Conservation (phyloP, 352 stramenopile genomes). For the Phytophthora melonis region DNA sequence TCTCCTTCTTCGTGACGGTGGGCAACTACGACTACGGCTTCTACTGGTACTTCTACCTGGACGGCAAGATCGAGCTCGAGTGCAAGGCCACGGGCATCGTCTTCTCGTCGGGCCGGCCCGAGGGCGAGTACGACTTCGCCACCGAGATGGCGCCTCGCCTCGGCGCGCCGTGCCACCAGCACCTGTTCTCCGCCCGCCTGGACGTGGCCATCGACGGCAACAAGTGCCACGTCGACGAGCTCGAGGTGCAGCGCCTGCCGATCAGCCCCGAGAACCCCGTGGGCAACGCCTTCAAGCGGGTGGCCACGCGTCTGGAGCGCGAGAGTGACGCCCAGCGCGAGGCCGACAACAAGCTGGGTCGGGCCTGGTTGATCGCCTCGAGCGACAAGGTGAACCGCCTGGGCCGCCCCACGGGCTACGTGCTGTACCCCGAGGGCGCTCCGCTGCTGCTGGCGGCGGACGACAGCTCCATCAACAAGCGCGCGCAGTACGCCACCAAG, state of each 20-base stretch:
- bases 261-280: slow-evolving; percentile 58
- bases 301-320: slow-evolving; percentile 55
- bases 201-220: slow-evolving; percentile 79
- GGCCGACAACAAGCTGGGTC: slow-evolving; percentile 55
- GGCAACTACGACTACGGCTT: slow-evolving; percentile 90
- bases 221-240: slow-evolving; percentile 57
- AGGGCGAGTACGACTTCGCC: slow-evolving; percentile 58
- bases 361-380: slow-evolving; percentile 71
- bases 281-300: slow-evolving; percentile 65
- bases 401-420: slow-evolving; percentile 63
- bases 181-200: slow-evolving; percentile 80
- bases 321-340: slow-evolving; percentile 60
- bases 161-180: slow-evolving; percentile 73
- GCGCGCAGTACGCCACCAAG: slow-evolving; percentile 68
- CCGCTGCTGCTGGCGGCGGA: slow-evolving; percentile 64
- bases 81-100: slow-evolving; percentile 79
- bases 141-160: slow-evolving; percentile 65
- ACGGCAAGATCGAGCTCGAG: too few species aligned
- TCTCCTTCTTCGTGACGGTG: slow-evolving; percentile 86
- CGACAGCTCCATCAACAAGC: slow-evolving; percentile 56
- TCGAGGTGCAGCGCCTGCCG: slow-evolving; percentile 60
- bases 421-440: slow-evolving; percentile 61
- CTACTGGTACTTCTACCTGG: too few species aligned
- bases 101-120: slow-evolving; percentile 68
- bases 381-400: slow-evolving; percentile 65